Evolutionary conservation across 768 basidiomycete genomes (phyloP).

Genomic region (Filobasidium floriforme): DNA sequence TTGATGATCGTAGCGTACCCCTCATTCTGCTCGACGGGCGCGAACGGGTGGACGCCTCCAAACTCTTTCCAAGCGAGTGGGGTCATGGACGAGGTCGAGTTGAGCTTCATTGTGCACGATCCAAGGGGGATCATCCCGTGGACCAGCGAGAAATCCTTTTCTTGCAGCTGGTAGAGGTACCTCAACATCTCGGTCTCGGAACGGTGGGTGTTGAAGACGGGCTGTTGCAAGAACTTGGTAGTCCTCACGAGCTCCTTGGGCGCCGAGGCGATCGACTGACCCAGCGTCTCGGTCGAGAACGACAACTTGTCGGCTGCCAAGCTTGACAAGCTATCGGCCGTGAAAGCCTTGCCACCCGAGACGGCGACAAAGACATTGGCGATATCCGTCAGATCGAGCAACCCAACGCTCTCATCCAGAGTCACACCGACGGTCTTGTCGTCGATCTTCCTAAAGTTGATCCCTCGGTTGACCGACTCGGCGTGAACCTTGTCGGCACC

Average conservation of each 20-base stretch:
- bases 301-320: constrained; percentile 46
- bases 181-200: constrained; percentile 98
- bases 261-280: constrained; percentile 51
- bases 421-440: constrained; percentile 72
- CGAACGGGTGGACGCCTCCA: constrained; percentile 83
- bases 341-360: constrained; percentile 35
- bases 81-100: constrained; percentile 96
- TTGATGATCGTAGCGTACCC: constrained; percentile 78
- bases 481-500: constrained; percentile 57
- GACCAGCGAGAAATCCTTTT: constrained; percentile 87
- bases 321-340: constrained; percentile 25
- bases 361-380: constrained; percentile 73
- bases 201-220: constrained; percentile 92
- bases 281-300: constrained; percentile 47
- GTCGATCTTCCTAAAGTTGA: constrained; percentile 78
- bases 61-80: constrained; percentile 94
- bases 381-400: constrained; percentile 65
- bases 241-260: constrained; percentile 40
- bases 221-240: constrained; percentile 69
- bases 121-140: constrained; percentile 95
- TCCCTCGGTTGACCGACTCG: constrained; percentile 56
- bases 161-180: constrained; percentile 86
- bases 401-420: constrained; percentile 79
- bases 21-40: constrained; percentile 74
- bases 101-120: constrained; percentile 96